These are phyloP conservation scores for Pterulicium gracile DNA, from an alignment of 1,284 basidiomycete species.

Conservation along the genomic window DNA sequence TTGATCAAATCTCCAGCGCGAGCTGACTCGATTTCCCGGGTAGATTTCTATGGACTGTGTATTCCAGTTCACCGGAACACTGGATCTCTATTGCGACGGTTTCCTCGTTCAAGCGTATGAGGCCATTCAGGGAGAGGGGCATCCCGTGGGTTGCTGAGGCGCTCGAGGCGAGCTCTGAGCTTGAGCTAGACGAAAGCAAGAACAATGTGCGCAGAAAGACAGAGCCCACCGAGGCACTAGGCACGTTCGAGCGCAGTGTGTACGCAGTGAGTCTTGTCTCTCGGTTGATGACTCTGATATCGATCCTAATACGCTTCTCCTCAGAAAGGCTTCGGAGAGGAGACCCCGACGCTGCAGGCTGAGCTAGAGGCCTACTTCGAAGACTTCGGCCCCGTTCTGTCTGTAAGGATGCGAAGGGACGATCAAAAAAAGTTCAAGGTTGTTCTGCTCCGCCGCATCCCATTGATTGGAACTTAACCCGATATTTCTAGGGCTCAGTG, in stretches of 20 bases:
- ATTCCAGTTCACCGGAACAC: slow-evolving; percentile 69
- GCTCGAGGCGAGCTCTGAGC: slow-evolving; percentile 49
- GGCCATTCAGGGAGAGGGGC: slow-evolving; percentile 34
- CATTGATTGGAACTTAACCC: background rate
- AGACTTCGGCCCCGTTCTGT: slow-evolving; percentile 74
- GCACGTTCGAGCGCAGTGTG: slow-evolving; percentile 68
- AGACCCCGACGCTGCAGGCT: slow-evolving; percentile 60
- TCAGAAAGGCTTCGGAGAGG: slow-evolving; percentile 89
- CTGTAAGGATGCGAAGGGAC: slow-evolving; percentile 81
- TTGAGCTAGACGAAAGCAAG: slow-evolving; percentile 72
- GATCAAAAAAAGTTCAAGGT: slow-evolving; percentile 80
- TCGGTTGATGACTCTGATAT: no score
- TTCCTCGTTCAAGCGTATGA: slow-evolving; percentile 95
- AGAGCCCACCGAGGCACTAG: slow-evolving; percentile 64
- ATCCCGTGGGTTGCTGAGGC: slow-evolving; percentile 50
- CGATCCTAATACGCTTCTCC: no score
- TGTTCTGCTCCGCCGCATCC: slow-evolving; percentile 10
- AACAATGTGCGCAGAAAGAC: slow-evolving; percentile 65
- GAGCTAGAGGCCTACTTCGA: slow-evolving; percentile 79
- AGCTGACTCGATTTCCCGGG: background rate
- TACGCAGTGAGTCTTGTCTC: slow-evolving; percentile 62
- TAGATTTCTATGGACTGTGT: slow-evolving; percentile 93
- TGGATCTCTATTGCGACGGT: slow-evolving; percentile 89
- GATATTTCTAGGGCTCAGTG: slow-evolving; percentile 63
- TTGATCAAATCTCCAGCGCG: no score